phyloP scores from a whole-genome alignment of 495 filamentous ascomycete genomes.

The Xylaria grammica region DNA sequence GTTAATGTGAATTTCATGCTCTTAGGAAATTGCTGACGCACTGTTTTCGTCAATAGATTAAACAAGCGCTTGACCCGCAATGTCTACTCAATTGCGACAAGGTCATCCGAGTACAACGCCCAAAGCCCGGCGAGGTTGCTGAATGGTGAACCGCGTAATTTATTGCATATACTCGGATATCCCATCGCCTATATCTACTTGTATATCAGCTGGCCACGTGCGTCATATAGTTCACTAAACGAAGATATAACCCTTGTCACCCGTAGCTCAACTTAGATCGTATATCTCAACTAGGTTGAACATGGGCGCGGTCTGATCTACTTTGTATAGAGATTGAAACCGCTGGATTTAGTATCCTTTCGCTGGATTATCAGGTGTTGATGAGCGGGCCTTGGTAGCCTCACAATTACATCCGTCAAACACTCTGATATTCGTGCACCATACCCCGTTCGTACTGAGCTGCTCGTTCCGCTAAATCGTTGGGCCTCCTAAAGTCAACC shows the following conservation, averaged over 20 bases:
- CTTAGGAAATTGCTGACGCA: slow-evolving; percentile 15
- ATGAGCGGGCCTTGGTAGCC: too few species aligned
- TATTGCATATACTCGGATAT: slow-evolving; percentile 5
- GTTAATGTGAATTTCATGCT: slow-evolving; percentile 21
- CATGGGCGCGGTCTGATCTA: too few species aligned
- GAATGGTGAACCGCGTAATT: slow-evolving; percentile 47
- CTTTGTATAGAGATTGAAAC: too few species aligned
- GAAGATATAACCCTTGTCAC: not conserved
- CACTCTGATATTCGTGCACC: not conserved
- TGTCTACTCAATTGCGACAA: slow-evolving; percentile 84
- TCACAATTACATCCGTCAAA: too few species aligned
- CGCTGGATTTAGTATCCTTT: too few species aligned
- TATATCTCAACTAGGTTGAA: not conserved
- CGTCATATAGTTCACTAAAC: not conserved
- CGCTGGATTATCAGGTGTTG: too few species aligned
- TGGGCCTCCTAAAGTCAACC: not conserved
- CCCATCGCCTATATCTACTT: not conserved
- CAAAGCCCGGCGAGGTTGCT: slow-evolving; percentile 55
- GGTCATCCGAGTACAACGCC: slow-evolving; percentile 67
- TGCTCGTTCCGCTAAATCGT: too few species aligned
- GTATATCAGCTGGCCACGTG: not conserved
- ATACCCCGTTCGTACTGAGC: too few species aligned
- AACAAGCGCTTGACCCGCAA: slow-evolving; percentile 75
- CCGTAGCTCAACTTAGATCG: not conserved
- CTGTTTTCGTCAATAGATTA: slow-evolving; percentile 48